Conservation (phyloP, 768 basidiomycete genomes). For the Hypsizygus marmoreus region DNA sequence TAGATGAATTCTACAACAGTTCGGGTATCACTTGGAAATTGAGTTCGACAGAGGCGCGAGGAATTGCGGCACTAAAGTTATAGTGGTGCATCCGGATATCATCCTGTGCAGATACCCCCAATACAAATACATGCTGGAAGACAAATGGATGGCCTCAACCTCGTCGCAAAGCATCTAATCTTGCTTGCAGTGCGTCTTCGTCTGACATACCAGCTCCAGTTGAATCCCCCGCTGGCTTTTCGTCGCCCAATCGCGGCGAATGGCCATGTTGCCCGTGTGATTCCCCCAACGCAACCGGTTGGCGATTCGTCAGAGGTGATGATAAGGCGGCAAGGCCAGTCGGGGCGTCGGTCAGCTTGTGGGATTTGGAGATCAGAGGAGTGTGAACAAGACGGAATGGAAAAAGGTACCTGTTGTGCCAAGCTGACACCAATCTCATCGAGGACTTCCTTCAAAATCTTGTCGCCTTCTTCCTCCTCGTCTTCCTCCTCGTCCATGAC, state of each 20-base stretch:
- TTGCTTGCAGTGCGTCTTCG: constrained; percentile 92
- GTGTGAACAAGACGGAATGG: constrained; percentile 2
- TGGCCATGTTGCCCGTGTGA: constrained; percentile 41
- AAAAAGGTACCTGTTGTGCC: constrained; percentile 69
- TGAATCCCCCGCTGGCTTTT: constrained; percentile 37
- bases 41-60: constrained; percentile 73
- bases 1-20: constrained; percentile 91
- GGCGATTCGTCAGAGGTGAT: constrained; percentile 62
- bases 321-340: constrained; percentile 65
- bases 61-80: constrained; percentile 62
- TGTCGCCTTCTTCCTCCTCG: constrained; percentile 94
- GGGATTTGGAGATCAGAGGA: constrained; percentile 13
- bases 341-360: constrained; percentile 82
- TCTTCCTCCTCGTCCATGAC: constrained; percentile 89
- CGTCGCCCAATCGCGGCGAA: constrained; percentile 25
- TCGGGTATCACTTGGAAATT: constrained; percentile 92
- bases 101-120: not conserved
- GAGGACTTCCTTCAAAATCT: constrained; percentile 92
- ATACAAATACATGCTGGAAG: constrained; percentile 14
- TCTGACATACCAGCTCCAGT: constrained; percentile 56
- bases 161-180: constrained; percentile 86
- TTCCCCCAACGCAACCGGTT: constrained; percentile 87
- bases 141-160: constrained; percentile 39
- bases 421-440: constrained; percentile 96
- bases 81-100: constrained; percentile 19